These are phyloP conservation scores for Botrytis hyacinthi DNA, from an alignment of 2,329 filamentous ascomycete species.

Conservation along the genomic window DNA sequence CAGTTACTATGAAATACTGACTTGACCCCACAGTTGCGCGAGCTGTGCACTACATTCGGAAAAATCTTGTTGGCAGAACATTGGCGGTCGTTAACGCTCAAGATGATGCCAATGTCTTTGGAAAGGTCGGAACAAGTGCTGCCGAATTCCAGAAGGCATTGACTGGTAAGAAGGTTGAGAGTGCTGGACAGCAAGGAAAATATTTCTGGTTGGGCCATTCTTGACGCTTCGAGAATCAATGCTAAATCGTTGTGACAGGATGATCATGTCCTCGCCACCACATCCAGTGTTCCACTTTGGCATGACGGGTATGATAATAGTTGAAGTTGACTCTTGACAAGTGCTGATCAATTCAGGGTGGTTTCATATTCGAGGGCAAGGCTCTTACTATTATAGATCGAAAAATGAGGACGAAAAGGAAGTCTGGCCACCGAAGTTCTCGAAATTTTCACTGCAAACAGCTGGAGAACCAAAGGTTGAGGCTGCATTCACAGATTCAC, in stretches of 20 bases:
- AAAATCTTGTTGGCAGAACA: slow-evolving; percentile 79
- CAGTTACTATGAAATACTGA: neutral
- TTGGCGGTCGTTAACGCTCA: slow-evolving; percentile 68
- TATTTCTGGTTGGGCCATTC: slow-evolving; percentile 71
- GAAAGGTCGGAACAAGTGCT: slow-evolving; percentile 82
- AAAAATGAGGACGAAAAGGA: slow-evolving; percentile 48
- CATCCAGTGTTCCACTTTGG: slow-evolving; percentile 90
- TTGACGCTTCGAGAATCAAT: neutral
- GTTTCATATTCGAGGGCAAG: slow-evolving; percentile 80
- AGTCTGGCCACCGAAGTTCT: slow-evolving; percentile 81
- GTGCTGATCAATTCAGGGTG: slow-evolving; percentile 52
- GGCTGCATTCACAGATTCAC: slow-evolving; percentile 79
- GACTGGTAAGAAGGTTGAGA: slow-evolving; percentile 67
- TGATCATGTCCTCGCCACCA: slow-evolving; percentile 73
- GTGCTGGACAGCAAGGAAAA: slow-evolving; percentile 85
- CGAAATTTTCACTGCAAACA: slow-evolving; percentile 79
- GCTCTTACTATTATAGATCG: slow-evolving; percentile 77
- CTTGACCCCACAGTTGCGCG: slow-evolving; percentile 61
- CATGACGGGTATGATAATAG: slow-evolving; percentile 52
- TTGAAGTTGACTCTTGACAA: neutral
- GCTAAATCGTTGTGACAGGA: slow-evolving; percentile 39
- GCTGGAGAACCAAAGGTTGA: slow-evolving; percentile 52
- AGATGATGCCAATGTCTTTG: slow-evolving; percentile 83
- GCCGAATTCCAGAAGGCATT: slow-evolving; percentile 71
- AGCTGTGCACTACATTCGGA: slow-evolving; percentile 79